Evolutionary conservation across 2,329 filamentous ascomycete species (phyloP), one percentile per base, ranked within the genome.

Genomic region (Colletotrichum chrysophilum): DNA sequence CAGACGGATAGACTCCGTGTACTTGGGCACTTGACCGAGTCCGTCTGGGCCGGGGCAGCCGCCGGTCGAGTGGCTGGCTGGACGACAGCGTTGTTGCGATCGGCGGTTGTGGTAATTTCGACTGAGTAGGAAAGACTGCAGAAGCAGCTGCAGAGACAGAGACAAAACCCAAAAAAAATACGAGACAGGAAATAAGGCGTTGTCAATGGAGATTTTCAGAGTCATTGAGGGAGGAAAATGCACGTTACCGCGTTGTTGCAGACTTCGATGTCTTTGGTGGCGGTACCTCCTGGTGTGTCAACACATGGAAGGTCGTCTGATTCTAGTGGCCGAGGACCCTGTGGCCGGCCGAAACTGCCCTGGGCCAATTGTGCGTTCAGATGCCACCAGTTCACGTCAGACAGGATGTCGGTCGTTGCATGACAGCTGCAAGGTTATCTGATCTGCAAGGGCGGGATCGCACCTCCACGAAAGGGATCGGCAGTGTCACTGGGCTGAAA

Each of bases 391-490:
- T 65, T 75, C 64, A 24, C 18, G 48, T 61, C 58, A 65, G 70
- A 76, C 70, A 74, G 66, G 74, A 36, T 52, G 58, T 52, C 30
- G 58, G 48, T 34, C 28, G 55, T 65, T 48, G 58, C 64, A 38
- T 74, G 70, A 55, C 74, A 76, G 74, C 74, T 76, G 74, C 74
- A 74, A 74, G 64, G 58, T 69, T 69, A 74, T 76, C 70, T 65
- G 70, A 74, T 74, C 64, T 13, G 58, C 58, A 24, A n/a, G 18
- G 43, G 43, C 43, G n/a, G 28, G 56, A 74, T 38, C 26, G 30
- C 73, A 73, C 24, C 61, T 71, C 38, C 48, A 43, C 56, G 30
- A 62, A 36, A 30, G 21, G 36, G 74, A 76, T 74, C 65, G 74
- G 61, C 74, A 76, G 32, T 65, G 58, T 69, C 64, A 60, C 58